Evolutionary conservation across 2,329 filamentous ascomycete genomes (phyloP), one percentile per base, ranked within the genome.

Genomic region (Hymenoscyphus repandus): DNA sequence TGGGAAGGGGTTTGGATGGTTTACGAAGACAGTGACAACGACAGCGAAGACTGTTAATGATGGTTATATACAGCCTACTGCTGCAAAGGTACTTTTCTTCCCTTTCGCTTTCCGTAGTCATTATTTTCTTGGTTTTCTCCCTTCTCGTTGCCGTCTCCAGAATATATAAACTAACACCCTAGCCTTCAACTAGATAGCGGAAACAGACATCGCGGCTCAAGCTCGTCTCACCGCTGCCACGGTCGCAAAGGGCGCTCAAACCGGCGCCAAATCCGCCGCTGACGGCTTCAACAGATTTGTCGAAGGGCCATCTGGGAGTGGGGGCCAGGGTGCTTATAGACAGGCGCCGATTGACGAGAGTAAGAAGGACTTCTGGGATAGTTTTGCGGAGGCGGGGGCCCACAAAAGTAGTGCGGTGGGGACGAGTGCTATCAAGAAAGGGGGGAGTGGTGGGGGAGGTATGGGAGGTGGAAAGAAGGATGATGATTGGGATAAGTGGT

Each of bases 1-100:
- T 61, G 90, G 84, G 27, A 96, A 95, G 70, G 88, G 92, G 0
- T 95, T 97, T 63, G 92, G 92, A 7, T 97, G 93, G 90, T 90
- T 97, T 64, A 81, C 90, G 15, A 86, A 82, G 32, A 90, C 89
- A 11, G 90, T 97, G 38, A 84, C 83, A 22, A 96, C 93, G 76
- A 88, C 88, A 58, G 93, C 91, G 34, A 95, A 95, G 75, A 88
- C 82, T 13, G 86, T 96, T 20, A 95, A 96, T 67, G 86, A 93
- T 59, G 82, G 86, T 32, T 96, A 90, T 71, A 89, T 99, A 48
- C 90, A 95, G 70, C 93, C 93, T 9, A 93, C 90, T 27, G 90
- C 93, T 55, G 87, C 89, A 65, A 88, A 90, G 80, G 87, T 90
- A 75, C 54, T 76, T 63, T 27, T 33, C 30, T 31, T 32, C 32